Percentiles rank a stretch among this genome's conserved stretches.
phyloP scores from a whole-genome alignment of 176 grass and related monocot species.

The Oryza nivara region DNA sequence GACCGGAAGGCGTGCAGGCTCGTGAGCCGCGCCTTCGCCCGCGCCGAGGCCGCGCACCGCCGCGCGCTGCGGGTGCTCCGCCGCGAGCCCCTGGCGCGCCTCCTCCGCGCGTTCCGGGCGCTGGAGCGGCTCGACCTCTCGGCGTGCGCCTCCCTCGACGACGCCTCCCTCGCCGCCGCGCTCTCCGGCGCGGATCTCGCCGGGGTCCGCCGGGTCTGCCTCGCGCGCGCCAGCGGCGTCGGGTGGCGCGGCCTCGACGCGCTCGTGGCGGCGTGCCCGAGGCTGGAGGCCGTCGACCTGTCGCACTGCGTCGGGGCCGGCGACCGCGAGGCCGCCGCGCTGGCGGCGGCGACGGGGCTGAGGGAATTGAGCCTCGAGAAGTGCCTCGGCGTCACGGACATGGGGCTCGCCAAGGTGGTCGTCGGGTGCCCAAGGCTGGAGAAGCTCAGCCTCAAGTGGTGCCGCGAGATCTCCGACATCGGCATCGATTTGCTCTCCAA shows the following conservation, averaged over 20 bases:
- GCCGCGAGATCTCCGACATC: constrained; percentile 88
- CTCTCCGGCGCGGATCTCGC: constrained; percentile 23
- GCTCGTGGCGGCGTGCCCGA: constrained; percentile 65
- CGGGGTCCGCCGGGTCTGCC: constrained; percentile 51
- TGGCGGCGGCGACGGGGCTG: constrained; percentile 53
- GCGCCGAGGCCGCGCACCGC: constrained; percentile 67
- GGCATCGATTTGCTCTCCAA: constrained; percentile 89
- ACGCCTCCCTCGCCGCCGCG: constrained; percentile 53
- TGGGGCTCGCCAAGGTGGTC: constrained; percentile 88
- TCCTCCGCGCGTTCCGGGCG: constrained; percentile 58
- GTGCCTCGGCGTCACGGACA: constrained; percentile 81
- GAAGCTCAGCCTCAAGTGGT: constrained; percentile 90
- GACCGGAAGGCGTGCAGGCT: constrained; percentile 86
- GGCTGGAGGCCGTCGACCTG: constrained; percentile 78
- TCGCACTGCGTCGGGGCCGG: constrained; percentile 83
- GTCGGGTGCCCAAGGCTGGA: constrained; percentile 75
- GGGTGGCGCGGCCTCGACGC: constrained; percentile 82
- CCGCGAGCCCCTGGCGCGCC: constrained; percentile 55
- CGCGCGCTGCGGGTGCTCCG: constrained; percentile 69
- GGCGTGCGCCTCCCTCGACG: constrained; percentile 76
- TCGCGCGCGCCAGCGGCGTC: constrained; percentile 71
- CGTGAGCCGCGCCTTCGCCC: constrained; percentile 67
- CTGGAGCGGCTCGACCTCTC: constrained; percentile 84
- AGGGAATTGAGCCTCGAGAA: constrained; percentile 78
- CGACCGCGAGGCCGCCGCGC: constrained; percentile 68